Evolutionary conservation across 2,329 filamentous ascomycete genomes (phyloP), one percentile per base, ranked within the genome.

Genomic region (Exophiala oligosperma): DNA sequence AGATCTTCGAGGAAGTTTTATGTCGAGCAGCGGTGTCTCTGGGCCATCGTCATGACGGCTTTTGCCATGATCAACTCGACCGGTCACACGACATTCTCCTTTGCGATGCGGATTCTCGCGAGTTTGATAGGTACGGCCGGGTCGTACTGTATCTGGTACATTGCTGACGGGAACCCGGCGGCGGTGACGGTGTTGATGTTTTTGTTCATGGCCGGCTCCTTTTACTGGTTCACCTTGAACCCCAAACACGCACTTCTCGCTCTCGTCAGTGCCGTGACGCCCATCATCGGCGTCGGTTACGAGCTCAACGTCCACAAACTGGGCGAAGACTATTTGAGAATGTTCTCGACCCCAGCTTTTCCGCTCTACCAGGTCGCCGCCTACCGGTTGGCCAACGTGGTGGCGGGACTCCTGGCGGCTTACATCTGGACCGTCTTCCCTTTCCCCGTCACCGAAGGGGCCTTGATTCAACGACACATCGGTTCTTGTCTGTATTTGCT

Each of bases 401-500:
- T 61, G 32, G 40, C 47, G 6, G 50, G 54, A 9, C 29, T 49
- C 8, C 44, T 37, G 14, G 47, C 38, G 29, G 51, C 59, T 14
- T 49, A 37, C 24, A 40, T 59, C 35, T 52, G 49, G 56, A 57
- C 49, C 24, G 11, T 49, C 49, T 59, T 52, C 24, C 47, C 52
- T 0, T 88, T 83, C 61, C 87, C 89, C 0, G 80, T 90, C 38
- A 87, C 87, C 0, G 88, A 91, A 64, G 84, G 89, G 53, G 85
- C 84, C 2, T 83, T 84, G 67, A 77, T 91, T 3, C 81, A 89
- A 2, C 83, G 84, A 62, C 86, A 87, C 57, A 76, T 91, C 0
- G 87, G 87, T 1, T 83, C 83, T 0, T 83, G 87, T 0, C 74
- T 92, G 1, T 90, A 90, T 68, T 77, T 91, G 1, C 79, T 90